Percentiles rank a stretch among this genome's conserved stretches.
These are phyloP conservation scores for Cordyceps cicadae DNA, from an alignment of 2,329 filamentous ascomycete genomes.

Conservation along the genomic window DNA sequence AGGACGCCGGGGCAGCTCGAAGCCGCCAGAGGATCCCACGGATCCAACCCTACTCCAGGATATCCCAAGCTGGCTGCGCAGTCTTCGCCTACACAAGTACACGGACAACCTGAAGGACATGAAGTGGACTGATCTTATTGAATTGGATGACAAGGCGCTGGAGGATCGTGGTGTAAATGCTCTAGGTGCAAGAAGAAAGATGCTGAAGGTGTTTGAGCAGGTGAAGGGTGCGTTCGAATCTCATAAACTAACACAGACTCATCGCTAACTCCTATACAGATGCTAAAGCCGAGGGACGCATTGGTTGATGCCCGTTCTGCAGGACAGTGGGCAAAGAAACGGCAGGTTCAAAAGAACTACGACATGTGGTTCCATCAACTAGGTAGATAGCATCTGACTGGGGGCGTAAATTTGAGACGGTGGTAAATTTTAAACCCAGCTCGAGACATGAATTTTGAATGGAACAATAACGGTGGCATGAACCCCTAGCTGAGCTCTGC, in stretches of 20 bases:
- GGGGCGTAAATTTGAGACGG: not conserved
- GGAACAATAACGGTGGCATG: not conserved
- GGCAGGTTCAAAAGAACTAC: not conserved
- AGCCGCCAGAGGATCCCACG: constrained; percentile 95
- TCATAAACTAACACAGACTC: not conserved
- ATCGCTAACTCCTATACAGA: not conserved
- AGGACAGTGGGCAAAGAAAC: constrained; percentile 2
- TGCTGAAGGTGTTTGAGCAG: constrained; percentile 98
- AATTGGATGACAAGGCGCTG: constrained; percentile 85
- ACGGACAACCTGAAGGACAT: constrained; percentile 97
- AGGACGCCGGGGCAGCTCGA: constrained; percentile 86
- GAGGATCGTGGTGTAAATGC: constrained; percentile 93
- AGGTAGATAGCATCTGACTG: not conserved
- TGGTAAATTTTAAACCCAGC: not conserved
- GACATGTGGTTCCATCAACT: not conserved
- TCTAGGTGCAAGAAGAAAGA: constrained; percentile 88
- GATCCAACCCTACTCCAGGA: constrained; percentile 85
- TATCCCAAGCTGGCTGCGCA: constrained; percentile 92
- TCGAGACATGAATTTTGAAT: not conserved
- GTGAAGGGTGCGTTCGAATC: constrained; percentile 57
- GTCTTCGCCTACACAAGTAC: constrained; percentile 93
- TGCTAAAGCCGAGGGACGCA: constrained; percentile 10
- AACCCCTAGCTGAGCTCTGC: not conserved
- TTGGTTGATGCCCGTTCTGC: constrained; percentile 6
- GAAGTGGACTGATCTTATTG: constrained; percentile 88